Percentiles rank a stretch among this genome's conserved stretches.
These are phyloP conservation scores for Lactarius indigo DNA, from an alignment of 768 basidiomycete genomes.

Conservation along the genomic window DNA sequence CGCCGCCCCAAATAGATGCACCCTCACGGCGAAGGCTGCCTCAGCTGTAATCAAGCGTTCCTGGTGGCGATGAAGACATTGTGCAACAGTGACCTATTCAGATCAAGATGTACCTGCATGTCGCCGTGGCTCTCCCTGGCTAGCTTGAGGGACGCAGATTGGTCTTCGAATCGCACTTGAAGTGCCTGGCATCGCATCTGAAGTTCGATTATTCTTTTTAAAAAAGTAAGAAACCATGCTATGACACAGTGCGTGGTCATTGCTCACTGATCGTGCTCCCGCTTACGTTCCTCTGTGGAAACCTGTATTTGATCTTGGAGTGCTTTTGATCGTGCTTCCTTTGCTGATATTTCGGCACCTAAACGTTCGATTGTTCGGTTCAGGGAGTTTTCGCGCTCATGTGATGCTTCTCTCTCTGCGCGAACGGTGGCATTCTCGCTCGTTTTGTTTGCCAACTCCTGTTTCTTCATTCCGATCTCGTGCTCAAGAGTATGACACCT, in stretches of 20 bases:
- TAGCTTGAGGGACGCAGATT: slow-evolving; percentile 48
- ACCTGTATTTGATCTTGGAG: slow-evolving; percentile 14
- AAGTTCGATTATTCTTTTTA: slow-evolving; percentile 19
- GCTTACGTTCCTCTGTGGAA: slow-evolving; percentile 9
- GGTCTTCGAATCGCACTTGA: slow-evolving; percentile 60
- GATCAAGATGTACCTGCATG: slow-evolving; percentile 39
- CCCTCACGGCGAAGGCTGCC: slow-evolving; percentile 36
- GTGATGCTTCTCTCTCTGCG: slow-evolving; percentile 3
- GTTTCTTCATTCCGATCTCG: slow-evolving; percentile 14
- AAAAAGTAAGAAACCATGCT: background rate
- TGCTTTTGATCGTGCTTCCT: background rate
- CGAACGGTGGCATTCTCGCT: slow-evolving; percentile 8
- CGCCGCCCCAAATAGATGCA: slow-evolving; percentile 9
- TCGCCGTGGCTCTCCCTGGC: slow-evolving; percentile 54
- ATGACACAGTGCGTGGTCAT: background rate
- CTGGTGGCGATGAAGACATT: slow-evolving; percentile 27
- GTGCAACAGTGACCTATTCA: background rate
- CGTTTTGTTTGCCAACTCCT: slow-evolving; percentile 9
- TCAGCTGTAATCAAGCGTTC: slow-evolving; percentile 40
- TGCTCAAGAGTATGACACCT: slow-evolving; percentile 18
- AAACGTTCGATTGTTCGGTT: slow-evolving; percentile 10
- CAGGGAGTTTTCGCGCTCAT: slow-evolving; percentile 12
- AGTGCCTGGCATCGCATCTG: slow-evolving; percentile 37
- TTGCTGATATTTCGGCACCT: slow-evolving; percentile 11
- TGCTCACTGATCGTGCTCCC: slow-evolving; percentile 15